Percentiles rank a stretch among this genome's conserved stretches.
phyloP scores from a whole-genome alignment of 148 eudicot genomes.

The Polygonum aviculare region DNA sequence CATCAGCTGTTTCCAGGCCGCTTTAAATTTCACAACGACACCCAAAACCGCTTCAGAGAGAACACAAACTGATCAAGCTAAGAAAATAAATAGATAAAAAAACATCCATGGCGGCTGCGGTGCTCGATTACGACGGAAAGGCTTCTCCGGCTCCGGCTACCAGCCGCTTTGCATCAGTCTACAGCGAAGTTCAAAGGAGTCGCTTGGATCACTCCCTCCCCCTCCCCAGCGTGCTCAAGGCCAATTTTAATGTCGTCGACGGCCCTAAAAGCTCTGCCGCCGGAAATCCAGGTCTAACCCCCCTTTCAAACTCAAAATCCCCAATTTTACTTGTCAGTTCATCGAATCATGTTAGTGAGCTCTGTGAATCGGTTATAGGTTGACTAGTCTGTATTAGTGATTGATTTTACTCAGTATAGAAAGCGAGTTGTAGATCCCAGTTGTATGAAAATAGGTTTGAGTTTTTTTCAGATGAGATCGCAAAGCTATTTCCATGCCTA shows the following conservation, averaged over 20 bases:
- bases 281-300: slow-evolving; percentile 67
- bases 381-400: neutral
- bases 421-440: neutral
- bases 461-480: slow-evolving; percentile 66
- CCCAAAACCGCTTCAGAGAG: neutral
- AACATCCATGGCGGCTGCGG: slow-evolving; percentile 42
- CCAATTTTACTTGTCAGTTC: too few relatives aligned
- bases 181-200: slow-evolving; percentile 87
- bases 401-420: slow-evolving; percentile 2
- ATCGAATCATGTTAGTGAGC: too few relatives aligned
- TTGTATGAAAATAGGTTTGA: too few relatives aligned
- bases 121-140: slow-evolving; percentile 40
- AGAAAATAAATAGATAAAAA: neutral
- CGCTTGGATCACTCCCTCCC: slow-evolving; percentile 76
- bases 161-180: slow-evolving; percentile 50
- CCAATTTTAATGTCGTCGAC: slow-evolving; percentile 50
- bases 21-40: neutral
- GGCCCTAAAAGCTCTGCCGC: slow-evolving; percentile 94
- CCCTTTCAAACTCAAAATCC: too few relatives aligned
- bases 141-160: slow-evolving; percentile 18
- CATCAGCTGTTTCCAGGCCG: neutral
- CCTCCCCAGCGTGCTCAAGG: slow-evolving; percentile 61
- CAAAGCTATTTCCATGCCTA: slow-evolving; percentile 69
- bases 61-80: neutral
- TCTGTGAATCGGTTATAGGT: too few relatives aligned